Percentiles rank a stretch among this genome's conserved stretches.
Conservation (phyloP, 2,329 filamentous ascomycete genomes). For the Xylariaceae sp. region DNA sequence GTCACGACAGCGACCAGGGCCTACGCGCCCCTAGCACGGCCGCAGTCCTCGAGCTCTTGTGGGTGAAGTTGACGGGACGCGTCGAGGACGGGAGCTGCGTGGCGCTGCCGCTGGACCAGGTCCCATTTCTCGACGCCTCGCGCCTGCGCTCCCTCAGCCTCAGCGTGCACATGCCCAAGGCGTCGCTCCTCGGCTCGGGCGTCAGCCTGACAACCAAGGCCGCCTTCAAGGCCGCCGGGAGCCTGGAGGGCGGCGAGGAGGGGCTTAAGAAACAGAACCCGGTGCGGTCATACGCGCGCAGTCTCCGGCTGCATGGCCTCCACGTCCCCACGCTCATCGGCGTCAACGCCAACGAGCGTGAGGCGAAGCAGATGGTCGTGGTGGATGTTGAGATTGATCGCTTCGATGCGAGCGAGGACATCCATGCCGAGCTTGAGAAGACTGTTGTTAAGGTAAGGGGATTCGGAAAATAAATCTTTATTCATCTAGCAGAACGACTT, state of each 20-base stretch:
- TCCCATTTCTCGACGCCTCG: conserved; percentile 32
- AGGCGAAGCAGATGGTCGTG: conserved; percentile 60
- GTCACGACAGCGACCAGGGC: conserved; percentile 13
- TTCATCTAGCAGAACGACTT: not conserved
- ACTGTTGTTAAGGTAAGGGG: conserved; percentile 51
- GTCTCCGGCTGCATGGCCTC: conserved; percentile 50
- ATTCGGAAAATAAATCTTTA: not conserved
- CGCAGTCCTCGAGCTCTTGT: conserved; percentile 35
- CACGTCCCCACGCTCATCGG: conserved; percentile 64
- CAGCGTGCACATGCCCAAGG: conserved; percentile 59
- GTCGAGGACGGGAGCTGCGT: conserved; percentile 29
- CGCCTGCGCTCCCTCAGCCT: conserved; percentile 45
- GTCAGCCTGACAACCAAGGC: conserved; percentile 47
- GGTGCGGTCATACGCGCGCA: conserved; percentile 27
- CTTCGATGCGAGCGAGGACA: conserved; percentile 41
- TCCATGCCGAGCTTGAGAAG: conserved; percentile 52
- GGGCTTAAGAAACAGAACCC: no score
- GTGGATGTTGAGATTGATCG: conserved; percentile 58
- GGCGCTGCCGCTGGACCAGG: conserved; percentile 26
- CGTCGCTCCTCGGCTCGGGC: conserved; percentile 58
- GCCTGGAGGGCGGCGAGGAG: conserved; percentile 1
- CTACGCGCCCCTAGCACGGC: conserved; percentile 13
- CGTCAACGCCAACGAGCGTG: conserved; percentile 65
- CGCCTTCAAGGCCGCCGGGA: conserved; percentile 31
- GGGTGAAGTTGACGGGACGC: conserved; percentile 34